A percentile compares a stretch with the other conserved stretches of the same genome.
phyloP scores from a whole-genome alignment of 2,329 filamentous ascomycete genomes.

The Microdochium trichocladiopsis region DNA sequence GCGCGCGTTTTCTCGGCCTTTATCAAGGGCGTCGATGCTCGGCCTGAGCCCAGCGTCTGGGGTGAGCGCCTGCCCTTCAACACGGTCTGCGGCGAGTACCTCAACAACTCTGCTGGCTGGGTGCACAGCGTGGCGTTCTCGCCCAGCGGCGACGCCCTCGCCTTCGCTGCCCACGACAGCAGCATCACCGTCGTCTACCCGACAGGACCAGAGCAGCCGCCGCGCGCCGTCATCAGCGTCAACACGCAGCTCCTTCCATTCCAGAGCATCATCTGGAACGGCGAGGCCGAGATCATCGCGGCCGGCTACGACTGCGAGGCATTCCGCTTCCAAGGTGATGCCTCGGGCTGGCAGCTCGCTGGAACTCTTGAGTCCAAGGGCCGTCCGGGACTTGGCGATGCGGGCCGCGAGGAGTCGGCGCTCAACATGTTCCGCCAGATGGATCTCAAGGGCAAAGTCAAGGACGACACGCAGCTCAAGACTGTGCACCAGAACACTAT shows the following conservation, averaged over 20 bases:
- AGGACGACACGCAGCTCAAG: conserved; percentile 89
- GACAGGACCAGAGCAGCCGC: conserved; percentile 81
- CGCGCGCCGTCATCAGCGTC: conserved; percentile 82
- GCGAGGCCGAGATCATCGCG: conserved; percentile 88
- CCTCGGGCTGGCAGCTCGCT: conserved; percentile 74
- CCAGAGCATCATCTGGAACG: conserved; percentile 86
- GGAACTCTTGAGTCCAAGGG: conserved; percentile 75
- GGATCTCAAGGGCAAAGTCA: conserved; percentile 90
- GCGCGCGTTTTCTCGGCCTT: conserved; percentile 92
- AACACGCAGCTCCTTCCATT: conserved; percentile 88
- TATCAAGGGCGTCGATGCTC: conserved; percentile 87
- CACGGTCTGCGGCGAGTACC: conserved; percentile 92
- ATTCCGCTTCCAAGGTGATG: conserved; percentile 77
- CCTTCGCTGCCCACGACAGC: conserved; percentile 92
- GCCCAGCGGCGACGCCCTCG: conserved; percentile 84
- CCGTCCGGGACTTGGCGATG: conserved; percentile 50
- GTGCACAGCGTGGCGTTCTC: conserved; percentile 91
- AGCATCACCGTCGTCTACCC: conserved; percentile 96
- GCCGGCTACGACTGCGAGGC: conserved; percentile 89
- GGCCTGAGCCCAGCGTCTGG: conserved; percentile 84
- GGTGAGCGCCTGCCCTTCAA: conserved; percentile 95
- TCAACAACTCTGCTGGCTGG: conserved; percentile 97
- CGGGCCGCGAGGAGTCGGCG: conserved; percentile 76
- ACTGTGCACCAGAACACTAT: conserved; percentile 97
- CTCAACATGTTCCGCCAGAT: conserved; percentile 98